Evolutionary conservation across 495 filamentous ascomycete species (phyloP), one percentile per base, ranked within the genome.

Genomic region (Monascus purpureus): DNA sequence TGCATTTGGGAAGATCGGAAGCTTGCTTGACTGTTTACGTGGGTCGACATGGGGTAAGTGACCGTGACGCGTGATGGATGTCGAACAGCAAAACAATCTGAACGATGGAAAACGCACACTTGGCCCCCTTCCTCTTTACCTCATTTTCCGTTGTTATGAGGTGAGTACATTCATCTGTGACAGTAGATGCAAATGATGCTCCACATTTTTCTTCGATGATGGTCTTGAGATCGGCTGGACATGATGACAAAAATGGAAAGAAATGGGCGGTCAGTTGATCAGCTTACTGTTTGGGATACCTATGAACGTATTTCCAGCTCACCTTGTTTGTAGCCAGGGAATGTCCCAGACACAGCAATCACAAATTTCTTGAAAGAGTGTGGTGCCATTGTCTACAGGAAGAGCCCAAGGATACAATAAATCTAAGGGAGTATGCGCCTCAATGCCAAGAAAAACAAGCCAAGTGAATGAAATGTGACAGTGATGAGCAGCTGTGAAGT

Each of bases 321-420:
- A 68, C 67, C 52, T 41, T 82, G 77, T 9, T 62, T 65, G 12
- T 53, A 50, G 5, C 60, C 59, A 0, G 66, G 60, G 31, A 82
- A 73, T 0, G 64, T 63, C 13, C 79, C 78, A 37, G 70, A 73
- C 16, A 80, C 46, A n/a, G 65, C 68, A 24, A 84, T 60, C 9
- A 50, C 54, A 18, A 65, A 53, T 1, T 56, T 57, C 12, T 62
- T 50, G 11, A 73, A 58, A n/a, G 33, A 29, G 17, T 26, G 34
- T 1, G 40, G 34, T 6, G 49, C 39, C 54, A 61, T 63, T 19
- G 23, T 32, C 35, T 13, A 14, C 29, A 29, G 17, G n/a, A n/a
- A n/a, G n/a, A n/a, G n/a, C n/a, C n/a, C n/a, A n/a, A n/a, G n/a
- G n/a, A n/a, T n/a, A n/a, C n/a, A n/a, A n/a, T n/a, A n/a, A n/a